Evolutionary conservation across 345 rosid genomes (phyloP), one percentile per base, ranked within the genome.

Genomic region (Eucalyptus regnans): DNA sequence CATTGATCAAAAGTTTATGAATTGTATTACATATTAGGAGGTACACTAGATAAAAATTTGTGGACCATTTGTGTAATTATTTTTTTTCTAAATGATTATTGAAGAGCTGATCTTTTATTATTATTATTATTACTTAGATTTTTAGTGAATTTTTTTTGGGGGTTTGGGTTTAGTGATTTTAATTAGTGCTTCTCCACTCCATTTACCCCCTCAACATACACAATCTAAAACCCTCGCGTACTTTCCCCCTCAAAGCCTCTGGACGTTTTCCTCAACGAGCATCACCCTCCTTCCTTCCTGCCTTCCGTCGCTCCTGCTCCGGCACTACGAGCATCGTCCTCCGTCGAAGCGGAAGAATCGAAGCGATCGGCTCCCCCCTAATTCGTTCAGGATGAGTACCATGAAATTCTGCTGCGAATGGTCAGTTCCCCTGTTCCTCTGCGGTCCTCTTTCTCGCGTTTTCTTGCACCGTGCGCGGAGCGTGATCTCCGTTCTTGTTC

Each of bases 381-480:
- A 56, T n/a, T 44, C 43, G 22, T 43, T 48, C 89, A 90, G 90
- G 88, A 93, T 93, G 94, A 92, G 94, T 91, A 88, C 94, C 46
- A 93, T 93, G 81, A 71, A 71, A 71, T 71, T 71, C 16, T 71
- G 81, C 81, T 71, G 81, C 81, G 81, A 71, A 37, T 71, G 81
- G 81, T 71, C 44, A 18, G 81, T 71, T 0, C 81, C 5, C 31
- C 20, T 68, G 81, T 71, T 18, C 22, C 80, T 68, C 80, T 33
- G 44, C 44, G 44, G 0, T 9, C 44, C 81, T 18, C 31, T 18
- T 71, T 71, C 25, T 71, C 81, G 44, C 81, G 81, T 27, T 27
- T 81, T 50, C 31, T 33, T 90, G 83, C 31, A 5, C 10, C 54
- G 5, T 27, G 66, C 51, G 44, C 56, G 4, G 71, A 33, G 12